Percentiles rank a stretch among this genome's conserved stretches.
Evolutionary conservation across 805 yeast genomes (phyloP).

Genomic region (Starmerella ratchasimensis): DNA sequence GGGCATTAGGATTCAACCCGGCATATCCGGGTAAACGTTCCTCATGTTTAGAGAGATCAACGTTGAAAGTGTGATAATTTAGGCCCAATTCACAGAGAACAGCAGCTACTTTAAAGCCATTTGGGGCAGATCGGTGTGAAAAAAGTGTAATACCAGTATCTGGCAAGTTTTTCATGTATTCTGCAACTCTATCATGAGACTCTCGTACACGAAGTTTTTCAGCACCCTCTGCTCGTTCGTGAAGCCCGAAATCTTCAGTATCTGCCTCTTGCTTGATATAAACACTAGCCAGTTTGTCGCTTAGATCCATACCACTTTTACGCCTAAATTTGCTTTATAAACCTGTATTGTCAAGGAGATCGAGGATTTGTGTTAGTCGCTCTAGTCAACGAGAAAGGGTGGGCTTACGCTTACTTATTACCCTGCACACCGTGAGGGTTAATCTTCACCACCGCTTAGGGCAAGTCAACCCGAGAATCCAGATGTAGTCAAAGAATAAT

Average conservation of each 20-base stretch:
- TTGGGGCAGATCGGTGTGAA: slow-evolving; percentile 82
- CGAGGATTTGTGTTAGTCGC: too few species aligned
- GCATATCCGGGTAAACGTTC: slow-evolving; percentile 90
- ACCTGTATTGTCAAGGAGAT: too few species aligned
- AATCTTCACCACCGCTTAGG: too few species aligned
- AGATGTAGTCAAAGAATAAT: too few species aligned
- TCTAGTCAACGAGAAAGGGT: too few species aligned
- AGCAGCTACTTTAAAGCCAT: slow-evolving; percentile 91
- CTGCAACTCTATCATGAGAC: slow-evolving; percentile 36
- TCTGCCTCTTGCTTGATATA: neutral
- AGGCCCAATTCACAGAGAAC: slow-evolving; percentile 71
- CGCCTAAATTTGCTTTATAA: too few species aligned
- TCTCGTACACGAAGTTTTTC: neutral
- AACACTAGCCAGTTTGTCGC: slow-evolving; percentile 5
- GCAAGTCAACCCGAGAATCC: too few species aligned
- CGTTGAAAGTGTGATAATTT: slow-evolving; percentile 63
- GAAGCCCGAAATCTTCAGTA: too few species aligned
- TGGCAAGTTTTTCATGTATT: slow-evolving; percentile 65
- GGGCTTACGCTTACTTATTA: too few species aligned
- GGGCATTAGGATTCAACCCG: slow-evolving; percentile 86
- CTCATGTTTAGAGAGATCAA: slow-evolving; percentile 78
- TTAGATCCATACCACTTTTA: slow-evolving; percentile 15
- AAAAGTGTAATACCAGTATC: slow-evolving; percentile 69
- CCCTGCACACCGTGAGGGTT: too few species aligned
- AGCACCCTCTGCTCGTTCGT: neutral